Base-by-base conservation (phyloP, 176 grass and related monocot species). In the Oropetium thomaeum region DNA sequence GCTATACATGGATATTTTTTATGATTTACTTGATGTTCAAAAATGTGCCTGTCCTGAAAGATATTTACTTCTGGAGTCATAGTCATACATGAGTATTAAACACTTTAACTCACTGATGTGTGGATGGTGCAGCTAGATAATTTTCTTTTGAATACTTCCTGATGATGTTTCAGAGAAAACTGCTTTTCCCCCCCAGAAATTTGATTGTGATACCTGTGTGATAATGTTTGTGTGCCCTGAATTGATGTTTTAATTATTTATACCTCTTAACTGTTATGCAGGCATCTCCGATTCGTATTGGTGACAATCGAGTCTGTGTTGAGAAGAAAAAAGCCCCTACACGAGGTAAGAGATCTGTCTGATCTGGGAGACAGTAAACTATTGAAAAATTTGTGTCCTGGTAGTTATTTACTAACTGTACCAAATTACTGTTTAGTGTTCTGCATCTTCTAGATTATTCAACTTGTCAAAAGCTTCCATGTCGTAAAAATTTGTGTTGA, bases 201-300 rank as follows among this genome's bases (percentile, higher is more conserved):
- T 60, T 80, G 20, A 19, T 48, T 28, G 3, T 44, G 51, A 43
- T 38, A 54, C 20, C 17, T 15, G n/a, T 30, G 3, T 62, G 25
- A 34, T 47, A 62, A 31, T 35, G 42, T 30, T 34, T 63, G 3
- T 75, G 30, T 5, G 1, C 3, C 62, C 10, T 19, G 1, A 27
- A 10, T 22, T 16, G 7, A 34, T 5, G 4, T 35, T 33, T 14
- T 10, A 32, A 70, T 53, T 29, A 33, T 22, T 62, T 34, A 7
- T 70, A 10, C 52, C n/a, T n/a, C n/a, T 8, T 7, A 55, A 55
- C 22, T 77, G 30, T 82, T 14, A 47, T 23, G 12, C 34, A 93
- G 91, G 91, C 87, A 71, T 93, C 87, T 71, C 91, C 91, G 0
- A 25, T 93, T 61, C 47, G 4, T 77, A 76, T 93, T 43, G 84